These are phyloP conservation scores for Allantophomopsis lycopodina DNA, from an alignment of 2,329 filamentous ascomycete species.

Conservation along the genomic window DNA sequence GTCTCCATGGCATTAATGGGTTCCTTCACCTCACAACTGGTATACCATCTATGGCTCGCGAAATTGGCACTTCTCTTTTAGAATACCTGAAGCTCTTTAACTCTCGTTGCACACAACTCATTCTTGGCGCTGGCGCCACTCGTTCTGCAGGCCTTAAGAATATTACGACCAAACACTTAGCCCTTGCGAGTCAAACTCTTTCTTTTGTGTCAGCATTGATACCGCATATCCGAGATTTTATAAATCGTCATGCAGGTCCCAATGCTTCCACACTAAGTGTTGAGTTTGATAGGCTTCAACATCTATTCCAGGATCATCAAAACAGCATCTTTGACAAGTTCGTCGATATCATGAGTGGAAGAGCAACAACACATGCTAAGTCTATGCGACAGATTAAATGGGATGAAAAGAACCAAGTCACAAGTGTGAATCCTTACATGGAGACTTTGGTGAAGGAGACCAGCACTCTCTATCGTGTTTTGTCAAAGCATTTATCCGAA, in stretches of 20 bases:
- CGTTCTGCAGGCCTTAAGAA: constrained; percentile 82
- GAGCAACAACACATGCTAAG: constrained; percentile 46
- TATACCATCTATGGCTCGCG: constrained; percentile 79
- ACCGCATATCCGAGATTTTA: constrained; percentile 83
- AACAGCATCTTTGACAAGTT: constrained; percentile 60
- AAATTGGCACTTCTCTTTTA: constrained; percentile 66
- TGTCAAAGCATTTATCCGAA: constrained; percentile 53
- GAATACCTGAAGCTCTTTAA: constrained; percentile 91
- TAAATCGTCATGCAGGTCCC: constrained; percentile 56
- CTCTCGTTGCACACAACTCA: constrained; percentile 88
- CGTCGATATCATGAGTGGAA: constrained; percentile 56
- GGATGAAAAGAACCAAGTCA: constrained; percentile 28
- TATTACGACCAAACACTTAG: constrained; percentile 90
- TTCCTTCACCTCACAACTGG: constrained; percentile 74
- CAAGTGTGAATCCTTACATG: constrained; percentile 45
- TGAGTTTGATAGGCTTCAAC: constrained; percentile 17
- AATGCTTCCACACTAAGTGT: constrained; percentile 35
- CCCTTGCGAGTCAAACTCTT: constrained; percentile 78
- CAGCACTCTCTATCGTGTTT: constrained; percentile 52
- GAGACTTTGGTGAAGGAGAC: constrained; percentile 61
- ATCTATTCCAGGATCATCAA: constrained; percentile 48
- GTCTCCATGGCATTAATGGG: constrained; percentile 66
- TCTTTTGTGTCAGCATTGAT: constrained; percentile 79
- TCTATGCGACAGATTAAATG: constrained; percentile 53
- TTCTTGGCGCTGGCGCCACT: constrained; percentile 87